Base-by-base conservation (phyloP, 129 eudicot genomes). In the Chrysanthemum makinoi region DNA sequence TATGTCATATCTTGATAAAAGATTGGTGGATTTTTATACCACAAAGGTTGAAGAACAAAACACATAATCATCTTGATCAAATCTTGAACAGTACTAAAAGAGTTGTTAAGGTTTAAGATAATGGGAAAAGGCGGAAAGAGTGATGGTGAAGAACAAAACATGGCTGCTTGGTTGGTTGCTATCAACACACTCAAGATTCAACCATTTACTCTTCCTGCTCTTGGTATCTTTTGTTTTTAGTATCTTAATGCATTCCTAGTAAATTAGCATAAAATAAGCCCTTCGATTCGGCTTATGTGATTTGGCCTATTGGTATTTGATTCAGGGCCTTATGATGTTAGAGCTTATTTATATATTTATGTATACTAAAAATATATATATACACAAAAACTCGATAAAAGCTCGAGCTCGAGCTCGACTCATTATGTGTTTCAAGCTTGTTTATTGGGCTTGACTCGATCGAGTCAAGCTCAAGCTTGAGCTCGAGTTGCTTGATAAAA, bases 111-210 rank as follows among this genome's bases (percentile, higher is more conserved):
- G 49, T 35, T 35, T 5, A 35, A 35, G 44, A 35, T 35, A 3
- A 87, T 87, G 89, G 89, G 93, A 18, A 82, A 80, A 49, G 89
- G 87, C 49, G 87, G 85, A 62, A 79, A 76, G 51, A 70, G 47
- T 4, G 83, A 67, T 12, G 76, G 53, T 8, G 65, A 26, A 5
- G 66, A 84, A 69, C 84, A 85, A 77, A 90, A 94, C 85, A 85
- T 87, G 96, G 99, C 99, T 35, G 97, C 96, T 63, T 94, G 99
- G 97, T 84, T 90, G n/a, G 74, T 83, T 44, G 93, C 94, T 4
- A 72, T 89, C 57, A 86, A 90, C 77, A 79, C 80, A 66, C 87
- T 94, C 83, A 87, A 86, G 85, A 94, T 94, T 64, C 91, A 65
- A 22, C 99, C 99, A 55, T 90, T 87, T 67, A 83, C 79, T 43